Conservation (phyloP, 768 basidiomycete species). For the Boletus rubropictus region DNA sequence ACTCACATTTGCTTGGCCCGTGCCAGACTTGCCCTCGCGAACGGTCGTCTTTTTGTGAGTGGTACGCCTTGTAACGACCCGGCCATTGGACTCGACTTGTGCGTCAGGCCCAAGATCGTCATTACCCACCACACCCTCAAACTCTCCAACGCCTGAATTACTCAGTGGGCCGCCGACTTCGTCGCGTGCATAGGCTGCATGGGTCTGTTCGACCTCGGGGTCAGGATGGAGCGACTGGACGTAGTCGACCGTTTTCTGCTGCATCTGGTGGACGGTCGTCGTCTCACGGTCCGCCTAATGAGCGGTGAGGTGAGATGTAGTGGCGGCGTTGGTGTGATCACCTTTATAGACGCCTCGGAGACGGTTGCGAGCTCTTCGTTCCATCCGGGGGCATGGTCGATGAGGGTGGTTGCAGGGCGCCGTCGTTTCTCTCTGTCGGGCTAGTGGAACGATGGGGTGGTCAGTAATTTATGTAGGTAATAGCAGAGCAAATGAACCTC, state of each 20-base stretch:
- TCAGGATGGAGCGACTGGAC: conserved; percentile 10
- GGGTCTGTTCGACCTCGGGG: conserved; percentile 17
- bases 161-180: conserved; percentile 27
- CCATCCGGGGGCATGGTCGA: conserved; percentile 61
- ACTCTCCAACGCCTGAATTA: conserved; percentile 26
- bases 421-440: conserved; percentile 50
- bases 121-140: conserved; percentile 27
- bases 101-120: conserved; percentile 27
- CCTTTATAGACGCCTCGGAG: conserved; percentile 67
- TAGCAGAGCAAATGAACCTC: conserved; percentile 32
- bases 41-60: conserved; percentile 7
- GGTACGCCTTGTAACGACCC: conserved; percentile 18
- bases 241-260: conserved; percentile 20
- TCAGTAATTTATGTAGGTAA: neutral
- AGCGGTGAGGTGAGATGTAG: neutral
- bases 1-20: conserved; percentile 17
- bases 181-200: conserved; percentile 25
- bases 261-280: conserved; percentile 15
- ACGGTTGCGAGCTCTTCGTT: conserved; percentile 58
- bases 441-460: conserved; percentile 25
- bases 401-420: conserved; percentile 44
- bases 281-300: conserved; percentile 24
- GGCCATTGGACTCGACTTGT: conserved; percentile 22
- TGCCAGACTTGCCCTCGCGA: neutral
- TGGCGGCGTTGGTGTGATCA: conserved; percentile 5